phyloP scores from a whole-genome alignment of 1,139 yeast species.

The Saccharomyces pastorianus region DNA sequence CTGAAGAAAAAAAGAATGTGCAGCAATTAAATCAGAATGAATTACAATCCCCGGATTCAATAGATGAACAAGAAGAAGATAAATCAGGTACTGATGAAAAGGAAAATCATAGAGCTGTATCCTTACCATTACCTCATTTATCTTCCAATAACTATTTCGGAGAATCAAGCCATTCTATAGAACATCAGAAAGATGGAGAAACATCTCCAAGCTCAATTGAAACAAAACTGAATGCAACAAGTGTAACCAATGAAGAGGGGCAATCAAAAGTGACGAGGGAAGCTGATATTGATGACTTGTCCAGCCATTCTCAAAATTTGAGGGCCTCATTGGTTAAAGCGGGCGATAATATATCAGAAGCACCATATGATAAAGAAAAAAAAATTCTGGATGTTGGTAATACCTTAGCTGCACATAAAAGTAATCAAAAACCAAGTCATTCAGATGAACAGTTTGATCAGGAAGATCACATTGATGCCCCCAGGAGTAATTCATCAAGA shows the following conservation, averaged over 20 bases:
- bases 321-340: neutral
- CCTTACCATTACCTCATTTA: neutral
- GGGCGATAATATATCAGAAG: neutral
- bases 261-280: neutral
- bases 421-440: neutral
- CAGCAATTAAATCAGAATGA: neutral
- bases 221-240: neutral
- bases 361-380: neutral
- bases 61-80: conserved; percentile 6
- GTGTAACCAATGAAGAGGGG: neutral
- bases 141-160: neutral
- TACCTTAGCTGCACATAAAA: neutral
- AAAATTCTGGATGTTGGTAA: neutral
- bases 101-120: neutral
- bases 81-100: neutral
- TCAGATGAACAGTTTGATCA: neutral
- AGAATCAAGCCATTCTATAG: neutral
- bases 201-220: neutral
- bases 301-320: neutral
- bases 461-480: neutral
- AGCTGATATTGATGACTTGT: neutral
- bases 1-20: neutral
- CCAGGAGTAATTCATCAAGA: neutral
- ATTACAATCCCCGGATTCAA: neutral
- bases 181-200: neutral